Evolutionary conservation across 1,284 basidiomycete genomes (phyloP), one percentile per base, ranked within the genome.

Genomic region (Boletus semigastroideus): DNA sequence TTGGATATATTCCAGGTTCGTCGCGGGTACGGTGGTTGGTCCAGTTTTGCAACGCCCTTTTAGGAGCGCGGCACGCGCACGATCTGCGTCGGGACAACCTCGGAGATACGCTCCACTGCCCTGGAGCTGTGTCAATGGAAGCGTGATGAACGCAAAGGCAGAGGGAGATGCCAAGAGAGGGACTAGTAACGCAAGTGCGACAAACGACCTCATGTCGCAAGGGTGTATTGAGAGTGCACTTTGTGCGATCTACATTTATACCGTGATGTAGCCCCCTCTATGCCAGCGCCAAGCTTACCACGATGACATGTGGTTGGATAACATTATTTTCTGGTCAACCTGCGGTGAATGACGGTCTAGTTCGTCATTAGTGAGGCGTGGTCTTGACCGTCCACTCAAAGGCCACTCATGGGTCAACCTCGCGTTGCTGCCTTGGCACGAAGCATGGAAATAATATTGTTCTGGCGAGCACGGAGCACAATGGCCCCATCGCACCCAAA

Each of bases 71-170:
- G 54, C 59, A 30, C 64, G 67, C 38, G 55, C 49, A 49, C 58
- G 64, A 38, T 62, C 59, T 14, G 64, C 57, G 13, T 57, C 53
- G 14, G 54, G 47, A 33, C 49, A 52, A 16, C 59, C 62, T n/a
- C 58, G 58, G 55, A 59, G 56, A 30, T 53, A 61, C 8, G 46
- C 17, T 30, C 62, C 56, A 3, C 48, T 45, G 16, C 51, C 48
- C 11, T 48, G 34, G 12, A 56, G 34, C 25, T 46, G 57, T 10
- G 53, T 53, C n/a, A 70, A 22, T 4, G 56, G 51, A 9, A 57
- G n/a, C 11, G 46, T 55, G 41, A 51, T 3, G 16, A 51, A 43
- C 2, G 48, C 20, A 20, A 52, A 54, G 7, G 63, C 56, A 20
- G 46, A 54, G 3, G 41, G 39, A 37, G 44, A 65, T 1, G 50